Percentiles rank a stretch among this genome's conserved stretches.
Conservation (phyloP, 2,329 filamentous ascomycete species). For the Dendrostoma leiphaemia region DNA sequence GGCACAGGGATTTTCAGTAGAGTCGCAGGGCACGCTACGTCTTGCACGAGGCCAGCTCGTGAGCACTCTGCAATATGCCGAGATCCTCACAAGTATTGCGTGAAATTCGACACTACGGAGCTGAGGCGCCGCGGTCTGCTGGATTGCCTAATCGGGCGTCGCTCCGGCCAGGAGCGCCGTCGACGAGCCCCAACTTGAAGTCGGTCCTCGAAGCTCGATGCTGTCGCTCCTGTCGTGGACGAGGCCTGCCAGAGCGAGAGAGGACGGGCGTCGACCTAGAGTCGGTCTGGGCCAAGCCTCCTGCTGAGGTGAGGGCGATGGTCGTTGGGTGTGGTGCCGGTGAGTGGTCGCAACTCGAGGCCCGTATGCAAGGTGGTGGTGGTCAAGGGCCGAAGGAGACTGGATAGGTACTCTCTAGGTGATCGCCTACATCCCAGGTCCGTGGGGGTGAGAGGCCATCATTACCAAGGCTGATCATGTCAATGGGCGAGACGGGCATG, state of each 20-base stretch:
- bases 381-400: not conserved
- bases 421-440: not conserved
- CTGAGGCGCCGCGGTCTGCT: conserved; percentile 13
- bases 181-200: not conserved
- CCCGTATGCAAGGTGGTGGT: not conserved
- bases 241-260: not conserved
- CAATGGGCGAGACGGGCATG: conserved; percentile 6
- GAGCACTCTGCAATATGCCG: conserved; percentile 10
- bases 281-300: not conserved
- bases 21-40: not conserved
- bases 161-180: not conserved
- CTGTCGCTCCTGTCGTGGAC: too few relatives aligned
- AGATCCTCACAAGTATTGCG: not conserved
- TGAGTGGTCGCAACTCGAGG: not conserved
- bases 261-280: not conserved
- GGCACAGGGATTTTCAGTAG: not conserved
- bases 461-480: conserved; percentile 9
- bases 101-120: conserved; percentile 13
- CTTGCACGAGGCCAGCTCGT: conserved; percentile 1
- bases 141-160: conserved; percentile 15
- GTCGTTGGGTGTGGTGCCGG: not conserved
- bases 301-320: not conserved
- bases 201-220: too few relatives aligned
- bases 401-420: not conserved
- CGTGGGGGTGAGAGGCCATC: conserved; percentile 16